A percentile compares a stretch with the other conserved stretches of the same genome.
Conservation (phyloP, 2,329 filamentous ascomycete genomes). For the Colletotrichum sp. region DNA sequence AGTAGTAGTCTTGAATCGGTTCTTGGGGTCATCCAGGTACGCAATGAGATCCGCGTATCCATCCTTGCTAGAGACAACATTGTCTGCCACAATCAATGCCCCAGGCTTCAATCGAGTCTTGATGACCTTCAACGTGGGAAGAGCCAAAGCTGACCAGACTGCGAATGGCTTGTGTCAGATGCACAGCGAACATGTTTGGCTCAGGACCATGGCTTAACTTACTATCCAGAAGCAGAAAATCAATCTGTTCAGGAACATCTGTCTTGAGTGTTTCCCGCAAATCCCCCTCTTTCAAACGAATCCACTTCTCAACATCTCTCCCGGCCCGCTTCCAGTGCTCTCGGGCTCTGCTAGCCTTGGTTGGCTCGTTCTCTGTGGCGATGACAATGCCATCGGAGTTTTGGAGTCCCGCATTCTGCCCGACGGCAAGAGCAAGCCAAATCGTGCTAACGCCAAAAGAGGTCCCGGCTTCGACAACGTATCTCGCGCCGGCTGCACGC, state of each 20-base stretch:
- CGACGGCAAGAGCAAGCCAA: slow-evolving; percentile 64
- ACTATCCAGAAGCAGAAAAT: slow-evolving; percentile 67
- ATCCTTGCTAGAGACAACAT: slow-evolving; percentile 41
- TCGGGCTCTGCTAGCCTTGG: slow-evolving; percentile 57
- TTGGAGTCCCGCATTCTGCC: slow-evolving; percentile 43
- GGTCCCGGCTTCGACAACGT: slow-evolving; percentile 65
- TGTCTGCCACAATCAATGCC: slow-evolving; percentile 55
- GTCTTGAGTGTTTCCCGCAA: slow-evolving; percentile 56
- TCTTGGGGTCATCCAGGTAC: slow-evolving; percentile 48
- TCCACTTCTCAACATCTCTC: slow-evolving; percentile 49
- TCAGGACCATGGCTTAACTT: slow-evolving; percentile 32
- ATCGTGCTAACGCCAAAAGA: slow-evolving; percentile 68
- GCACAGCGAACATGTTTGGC: neutral
- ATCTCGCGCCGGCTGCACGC: slow-evolving; percentile 50
- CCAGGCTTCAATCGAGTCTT: slow-evolving; percentile 49
- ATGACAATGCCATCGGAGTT: slow-evolving; percentile 50
- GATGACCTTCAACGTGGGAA: slow-evolving; percentile 55
- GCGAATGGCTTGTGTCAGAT: neutral
- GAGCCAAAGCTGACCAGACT: slow-evolving; percentile 62
- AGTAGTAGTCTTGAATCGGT: slow-evolving; percentile 50
- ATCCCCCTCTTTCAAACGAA: slow-evolving; percentile 64
- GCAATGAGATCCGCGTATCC: slow-evolving; percentile 53
- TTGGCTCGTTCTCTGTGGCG: slow-evolving; percentile 63
- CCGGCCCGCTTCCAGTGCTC: slow-evolving; percentile 59
- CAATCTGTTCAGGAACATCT: slow-evolving; percentile 52